phyloP scores from a whole-genome alignment of 768 basidiomycete genomes.

The Mycena chlorophos region DNA sequence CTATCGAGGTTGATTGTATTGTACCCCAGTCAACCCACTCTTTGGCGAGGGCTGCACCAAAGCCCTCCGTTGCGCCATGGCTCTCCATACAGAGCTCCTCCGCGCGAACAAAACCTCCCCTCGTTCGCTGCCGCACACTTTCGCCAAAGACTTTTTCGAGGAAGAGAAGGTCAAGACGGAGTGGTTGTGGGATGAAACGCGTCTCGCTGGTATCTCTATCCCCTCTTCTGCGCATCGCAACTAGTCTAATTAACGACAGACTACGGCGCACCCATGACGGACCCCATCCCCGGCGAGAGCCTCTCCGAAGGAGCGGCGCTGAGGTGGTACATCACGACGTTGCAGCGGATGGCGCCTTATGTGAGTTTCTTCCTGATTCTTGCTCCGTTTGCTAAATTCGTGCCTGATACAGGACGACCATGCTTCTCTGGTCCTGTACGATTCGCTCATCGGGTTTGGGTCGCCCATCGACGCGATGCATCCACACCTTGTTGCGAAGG shows the following conservation, averaged over 20 bases:
- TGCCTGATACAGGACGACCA: neutral
- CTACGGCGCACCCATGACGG: constrained; percentile 13
- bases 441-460: neutral
- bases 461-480: neutral
- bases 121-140: constrained; percentile 2
- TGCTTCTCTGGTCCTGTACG: neutral
- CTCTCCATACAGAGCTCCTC: constrained; percentile 6
- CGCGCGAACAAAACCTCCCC: neutral
- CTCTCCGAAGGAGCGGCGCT: constrained; percentile 5
- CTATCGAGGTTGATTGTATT: neutral
- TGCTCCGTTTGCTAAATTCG: neutral
- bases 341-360: constrained; percentile 12
- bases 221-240: neutral
- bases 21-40: constrained; percentile 16
- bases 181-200: constrained; percentile 18
- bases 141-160: constrained; percentile 20
- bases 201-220: constrained; percentile 2
- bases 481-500: neutral
- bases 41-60: constrained; percentile 19
- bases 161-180: constrained; percentile 18
- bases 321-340: constrained; percentile 5
- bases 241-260: constrained; percentile 2
- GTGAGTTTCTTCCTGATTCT: constrained; percentile 2
- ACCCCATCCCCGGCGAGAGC: constrained; percentile 12
- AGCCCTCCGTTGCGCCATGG: constrained; percentile 8